Evolutionary conservation across 2,329 filamentous ascomycete genomes (phyloP).

Genomic region (Thelonectria discophora): DNA sequence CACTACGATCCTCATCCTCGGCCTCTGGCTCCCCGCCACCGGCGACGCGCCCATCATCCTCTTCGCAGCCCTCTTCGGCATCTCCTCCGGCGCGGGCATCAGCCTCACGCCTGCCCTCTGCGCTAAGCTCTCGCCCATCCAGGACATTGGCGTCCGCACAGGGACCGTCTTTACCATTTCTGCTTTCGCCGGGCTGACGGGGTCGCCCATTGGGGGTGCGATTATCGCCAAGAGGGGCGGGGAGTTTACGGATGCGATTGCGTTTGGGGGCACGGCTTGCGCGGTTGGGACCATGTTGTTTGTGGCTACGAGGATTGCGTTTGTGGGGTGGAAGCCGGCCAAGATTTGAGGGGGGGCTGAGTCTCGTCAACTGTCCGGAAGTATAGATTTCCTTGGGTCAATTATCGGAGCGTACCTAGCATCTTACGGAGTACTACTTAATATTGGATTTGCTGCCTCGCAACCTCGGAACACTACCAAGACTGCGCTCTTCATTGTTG

Average conservation of each 20-base stretch:
- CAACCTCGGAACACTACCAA: too few species aligned
- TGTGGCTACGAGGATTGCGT: background rate
- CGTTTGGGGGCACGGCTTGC: constrained; percentile 8
- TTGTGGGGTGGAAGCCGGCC: too few species aligned
- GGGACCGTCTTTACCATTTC: constrained; percentile 46
- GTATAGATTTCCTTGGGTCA: too few species aligned
- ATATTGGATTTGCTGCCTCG: too few species aligned
- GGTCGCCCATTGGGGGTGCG: constrained; percentile 38
- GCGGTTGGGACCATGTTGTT: constrained; percentile 10
- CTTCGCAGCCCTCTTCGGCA: constrained; percentile 47
- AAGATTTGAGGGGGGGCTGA: too few species aligned
- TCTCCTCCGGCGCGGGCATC: constrained; percentile 48
- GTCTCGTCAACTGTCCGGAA: too few species aligned
- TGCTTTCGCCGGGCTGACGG: constrained; percentile 30
- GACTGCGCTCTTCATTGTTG: too few species aligned
- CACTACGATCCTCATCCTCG: constrained; percentile 27
- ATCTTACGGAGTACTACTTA: too few species aligned
- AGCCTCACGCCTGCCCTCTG: constrained; percentile 45
- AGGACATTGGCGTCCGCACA: constrained; percentile 63
- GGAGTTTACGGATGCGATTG: background rate
- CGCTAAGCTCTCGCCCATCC: constrained; percentile 62
- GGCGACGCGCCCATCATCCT: constrained; percentile 40
- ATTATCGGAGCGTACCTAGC: too few species aligned
- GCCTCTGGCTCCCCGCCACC: constrained; percentile 50
- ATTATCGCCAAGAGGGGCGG: constrained; percentile 13